Evolutionary conservation across 2,329 filamentous ascomycete species (phyloP).

Genomic region (Clonostachys chloroleuca): DNA sequence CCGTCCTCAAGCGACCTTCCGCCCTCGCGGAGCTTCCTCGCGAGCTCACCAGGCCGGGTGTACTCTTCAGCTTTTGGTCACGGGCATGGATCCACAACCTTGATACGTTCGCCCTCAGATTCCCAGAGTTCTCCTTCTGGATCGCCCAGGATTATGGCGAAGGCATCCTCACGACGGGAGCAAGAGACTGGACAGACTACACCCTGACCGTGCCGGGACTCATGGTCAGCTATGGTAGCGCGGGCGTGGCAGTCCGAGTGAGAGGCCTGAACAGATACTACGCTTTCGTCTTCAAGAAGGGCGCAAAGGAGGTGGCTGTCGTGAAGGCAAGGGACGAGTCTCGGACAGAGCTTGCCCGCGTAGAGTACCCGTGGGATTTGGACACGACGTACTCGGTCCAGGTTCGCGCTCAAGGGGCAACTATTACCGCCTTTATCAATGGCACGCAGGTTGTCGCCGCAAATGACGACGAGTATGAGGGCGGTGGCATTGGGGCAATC

Average conservation of each 20-base stretch:
- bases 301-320: constrained; percentile 5
- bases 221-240: constrained; percentile 13
- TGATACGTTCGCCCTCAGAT: constrained; percentile 1
- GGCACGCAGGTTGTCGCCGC: constrained; percentile 1
- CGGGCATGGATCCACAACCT: constrained; percentile 5
- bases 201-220: constrained; percentile 9
- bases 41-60: no score
- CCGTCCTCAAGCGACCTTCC: constrained; percentile 1
- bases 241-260: constrained; percentile 15
- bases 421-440: background rate
- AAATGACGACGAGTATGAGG: constrained; percentile 1
- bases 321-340: constrained; percentile 4
- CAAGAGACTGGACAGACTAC: constrained; percentile 23
- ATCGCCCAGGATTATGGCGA: constrained; percentile 7
- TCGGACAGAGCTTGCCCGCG: constrained; percentile 1
- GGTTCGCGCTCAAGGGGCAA: background rate
- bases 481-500: constrained; percentile 5
- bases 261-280: constrained; percentile 22
- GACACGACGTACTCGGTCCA: constrained; percentile 2
- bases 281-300: constrained; percentile 11
- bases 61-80: constrained; percentile 5
- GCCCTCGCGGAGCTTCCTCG: no score
- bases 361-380: constrained; percentile 2
- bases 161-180: constrained; percentile 21
- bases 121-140: constrained; percentile 1